Conservation (phyloP, 805 yeast species). For the Brettanomyces sp. region DNA sequence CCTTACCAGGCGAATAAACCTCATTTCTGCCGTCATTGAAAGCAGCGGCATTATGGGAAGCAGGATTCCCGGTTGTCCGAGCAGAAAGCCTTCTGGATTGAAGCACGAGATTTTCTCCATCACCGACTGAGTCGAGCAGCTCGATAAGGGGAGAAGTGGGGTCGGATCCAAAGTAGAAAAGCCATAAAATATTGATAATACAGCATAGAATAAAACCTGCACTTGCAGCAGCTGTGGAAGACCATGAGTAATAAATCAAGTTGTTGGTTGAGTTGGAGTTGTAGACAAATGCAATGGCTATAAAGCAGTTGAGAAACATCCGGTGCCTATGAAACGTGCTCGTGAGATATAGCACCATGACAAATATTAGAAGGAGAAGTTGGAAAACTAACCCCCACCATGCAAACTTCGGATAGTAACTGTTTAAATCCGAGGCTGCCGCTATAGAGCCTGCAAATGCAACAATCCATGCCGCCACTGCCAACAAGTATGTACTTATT, state of each 20-base stretch:
- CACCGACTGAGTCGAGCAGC: conserved; percentile 75
- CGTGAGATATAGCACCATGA: conserved; percentile 43
- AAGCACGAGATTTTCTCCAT: conserved; percentile 18
- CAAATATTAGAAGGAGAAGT: conserved; percentile 45
- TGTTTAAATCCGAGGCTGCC: conserved; percentile 25
- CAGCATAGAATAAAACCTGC: conserved; percentile 85
- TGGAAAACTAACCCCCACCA: conserved; percentile 97
- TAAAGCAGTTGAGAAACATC: conserved; percentile 41
- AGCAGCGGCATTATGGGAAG: neutral
- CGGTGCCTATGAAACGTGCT: conserved; percentile 66
- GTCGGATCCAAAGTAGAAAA: conserved; percentile 83
- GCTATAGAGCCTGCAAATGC: conserved; percentile 83
- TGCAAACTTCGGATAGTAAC: conserved; percentile 65
- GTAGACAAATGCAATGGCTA: conserved; percentile 72
- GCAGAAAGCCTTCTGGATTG: neutral
- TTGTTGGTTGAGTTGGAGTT: conserved; percentile 76
- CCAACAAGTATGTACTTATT: conserved; percentile 66
- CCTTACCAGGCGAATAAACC: neutral
- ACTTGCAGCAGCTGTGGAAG: conserved; percentile 75
- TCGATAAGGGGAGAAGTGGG: conserved; percentile 80
- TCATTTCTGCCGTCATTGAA: neutral
- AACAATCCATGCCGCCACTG: conserved; percentile 74
- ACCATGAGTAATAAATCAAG: conserved; percentile 57
- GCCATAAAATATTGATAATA: conserved; percentile 77
- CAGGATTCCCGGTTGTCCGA: neutral